phyloP scores from a whole-genome alignment of 2,329 filamentous ascomycete species.

The Fusarium piperis region DNA sequence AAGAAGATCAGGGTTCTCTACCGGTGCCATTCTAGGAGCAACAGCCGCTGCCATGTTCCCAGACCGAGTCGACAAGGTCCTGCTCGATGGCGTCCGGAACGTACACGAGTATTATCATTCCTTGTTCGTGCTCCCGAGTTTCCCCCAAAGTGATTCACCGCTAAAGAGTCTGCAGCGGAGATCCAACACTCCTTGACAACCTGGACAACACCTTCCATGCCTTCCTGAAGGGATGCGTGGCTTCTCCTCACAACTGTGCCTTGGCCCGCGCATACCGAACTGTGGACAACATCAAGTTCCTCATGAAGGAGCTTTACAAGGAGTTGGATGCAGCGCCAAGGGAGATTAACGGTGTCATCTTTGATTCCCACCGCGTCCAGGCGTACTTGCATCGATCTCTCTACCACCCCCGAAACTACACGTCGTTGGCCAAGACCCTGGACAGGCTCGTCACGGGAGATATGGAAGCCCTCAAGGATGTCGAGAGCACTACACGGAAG shows the following conservation, averaged over 20 bases:
- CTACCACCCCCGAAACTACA: neutral
- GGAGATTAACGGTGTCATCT: neutral
- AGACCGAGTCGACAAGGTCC: neutral
- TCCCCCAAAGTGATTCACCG: neutral
- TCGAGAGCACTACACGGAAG: neutral
- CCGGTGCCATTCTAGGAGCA: neutral
- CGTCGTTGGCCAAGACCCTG: neutral
- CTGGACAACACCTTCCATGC: neutral
- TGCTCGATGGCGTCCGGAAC: neutral
- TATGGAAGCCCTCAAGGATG: neutral
- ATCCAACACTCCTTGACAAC: neutral
- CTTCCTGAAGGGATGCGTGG: neutral
- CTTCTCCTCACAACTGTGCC: neutral
- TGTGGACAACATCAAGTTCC: neutral
- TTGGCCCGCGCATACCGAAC: neutral
- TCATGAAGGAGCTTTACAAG: neutral
- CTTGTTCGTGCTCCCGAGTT: neutral
- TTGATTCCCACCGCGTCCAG: neutral
- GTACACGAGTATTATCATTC: neutral
- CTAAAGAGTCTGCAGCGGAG: neutral
- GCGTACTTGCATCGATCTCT: neutral
- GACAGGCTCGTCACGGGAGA: neutral
- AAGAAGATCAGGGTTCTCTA: too few relatives aligned
- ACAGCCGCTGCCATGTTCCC: neutral
- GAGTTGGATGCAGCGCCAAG: neutral